Evolutionary conservation across 176 grass and related monocot species (phyloP), one percentile per base, ranked within the genome.

Genomic region (Lolium perenne): DNA sequence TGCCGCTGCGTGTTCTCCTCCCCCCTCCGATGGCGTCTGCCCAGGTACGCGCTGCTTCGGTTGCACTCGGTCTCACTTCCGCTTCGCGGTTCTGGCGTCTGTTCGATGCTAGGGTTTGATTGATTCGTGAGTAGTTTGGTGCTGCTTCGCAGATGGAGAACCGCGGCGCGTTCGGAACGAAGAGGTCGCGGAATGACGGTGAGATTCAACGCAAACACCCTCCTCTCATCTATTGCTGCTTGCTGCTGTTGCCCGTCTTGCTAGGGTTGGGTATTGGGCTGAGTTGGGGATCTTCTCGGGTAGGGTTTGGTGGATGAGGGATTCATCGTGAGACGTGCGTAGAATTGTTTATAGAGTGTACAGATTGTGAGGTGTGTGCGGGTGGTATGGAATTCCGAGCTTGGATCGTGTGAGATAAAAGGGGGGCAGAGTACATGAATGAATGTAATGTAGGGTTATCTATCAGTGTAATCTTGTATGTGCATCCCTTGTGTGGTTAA

Each of bases 181-280:
- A 98, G 86, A 94, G 96, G 85, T 94, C 86, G 45, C 96, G 93
- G 64, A 95, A 90, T 69, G 96, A 98, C 7, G 96, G 93, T 98
- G 55, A 86, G 91, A 58, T 54, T 86, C 79, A 10, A 32, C 15
- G 1, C 16, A 29, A 13, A n/a, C 4, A 1, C 53, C 8, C 14
- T 49, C 6, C 5, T n/a, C 23, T 57, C 66, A 79, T 80, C n/a
- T 73, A 6, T 14, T 72, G 23, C 2, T 65, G 47, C 6, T n/a
- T 53, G 10, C 21, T 51, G 23, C 26, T 72, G 10, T 22, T 78
- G 15, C 6, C n/a, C 7, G 62, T 75, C 29, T 25, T 38, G 25
- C 46, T 48, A 79, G 64, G 88, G 80, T 79, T 87, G 77, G 22
- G 17, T 86, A 32, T 15, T 45, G 8, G 17, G 17, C 12, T 66